These are phyloP conservation scores for Xylaria sp. DNA, from an alignment of 2,329 filamentous ascomycete species.

Conservation along the genomic window DNA sequence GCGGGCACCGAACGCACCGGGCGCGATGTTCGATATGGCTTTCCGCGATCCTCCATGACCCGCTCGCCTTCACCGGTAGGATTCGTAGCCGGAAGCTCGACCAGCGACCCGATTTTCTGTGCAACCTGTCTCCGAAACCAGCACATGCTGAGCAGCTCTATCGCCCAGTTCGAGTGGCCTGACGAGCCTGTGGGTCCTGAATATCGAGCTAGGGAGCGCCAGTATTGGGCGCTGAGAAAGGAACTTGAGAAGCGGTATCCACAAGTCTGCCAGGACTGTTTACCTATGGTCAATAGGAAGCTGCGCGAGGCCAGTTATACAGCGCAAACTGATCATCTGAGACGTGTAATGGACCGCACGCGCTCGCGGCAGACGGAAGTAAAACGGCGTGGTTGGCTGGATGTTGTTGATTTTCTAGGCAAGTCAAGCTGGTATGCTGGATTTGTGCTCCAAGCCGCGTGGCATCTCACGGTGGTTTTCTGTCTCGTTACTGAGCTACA, in stretches of 20 bases:
- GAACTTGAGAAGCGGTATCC: constrained; percentile 79
- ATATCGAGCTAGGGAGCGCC: constrained; percentile 62
- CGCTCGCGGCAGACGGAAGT: constrained; percentile 40
- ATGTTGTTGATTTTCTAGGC: constrained; percentile 40
- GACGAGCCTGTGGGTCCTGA: constrained; percentile 59
- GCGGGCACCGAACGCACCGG: constrained; percentile 48
- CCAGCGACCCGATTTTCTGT: constrained; percentile 54
- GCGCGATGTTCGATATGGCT: constrained; percentile 44
- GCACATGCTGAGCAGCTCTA: constrained; percentile 65
- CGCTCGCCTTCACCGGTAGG: constrained; percentile 28
- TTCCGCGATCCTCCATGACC: constrained; percentile 34
- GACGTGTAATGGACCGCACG: constrained; percentile 67
- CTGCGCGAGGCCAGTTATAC: constrained; percentile 70
- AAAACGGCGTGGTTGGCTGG: constrained; percentile 38
- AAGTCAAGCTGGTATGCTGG: constrained; percentile 46
- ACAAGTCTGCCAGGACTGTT: constrained; percentile 78
- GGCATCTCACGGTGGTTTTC: constrained; percentile 42
- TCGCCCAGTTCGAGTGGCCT: constrained; percentile 75
- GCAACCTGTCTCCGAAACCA: constrained; percentile 83
- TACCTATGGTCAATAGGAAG: constrained; percentile 63
- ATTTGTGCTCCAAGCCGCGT: constrained; percentile 34
- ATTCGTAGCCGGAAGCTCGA: constrained; percentile 32
- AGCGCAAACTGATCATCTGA: constrained; percentile 75
- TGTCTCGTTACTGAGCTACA: constrained; percentile 23
- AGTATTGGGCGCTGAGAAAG: constrained; percentile 64